Base-by-base conservation (phyloP, 2,329 filamentous ascomycete genomes). In the Sporothrix curviconia region DNA sequence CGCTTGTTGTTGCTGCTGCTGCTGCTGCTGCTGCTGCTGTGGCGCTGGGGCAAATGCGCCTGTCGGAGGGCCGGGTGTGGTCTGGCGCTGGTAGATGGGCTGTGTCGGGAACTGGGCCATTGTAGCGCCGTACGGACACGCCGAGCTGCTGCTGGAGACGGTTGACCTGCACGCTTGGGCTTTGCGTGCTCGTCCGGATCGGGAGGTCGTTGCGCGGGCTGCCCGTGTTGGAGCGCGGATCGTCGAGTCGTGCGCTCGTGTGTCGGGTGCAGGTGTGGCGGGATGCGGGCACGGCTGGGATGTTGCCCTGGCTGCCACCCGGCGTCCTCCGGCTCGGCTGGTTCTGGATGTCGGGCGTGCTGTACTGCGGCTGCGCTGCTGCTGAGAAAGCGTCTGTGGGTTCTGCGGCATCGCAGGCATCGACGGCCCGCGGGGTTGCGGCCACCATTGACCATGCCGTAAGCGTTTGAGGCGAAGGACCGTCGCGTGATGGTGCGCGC, bases 281-380 rank as follows among this genome's bases (percentile, higher is more conserved):
- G 88, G 53, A 92, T 91, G 6, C 88, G 7, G 88, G 88, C 12
- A 92, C 87, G 11, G 82, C 83, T 5, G 88, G 88, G 6, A 90
- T 69, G 59, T 74, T 69, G 64, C 70, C 76, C 72, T 71, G 76
- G 69, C 75, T 79, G 69, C 71, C 77, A 71, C 82, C 81, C 62
- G 78, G 75, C 55, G 76, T 71, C 67, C 83, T 77, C 62, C 84
- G 78, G 50, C 79, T 79, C 62, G 81, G 79, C 55, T 85, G 81
- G 55, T 81, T 85, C 63, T 95, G 90, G 65, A 96, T 96, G 69
- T 97, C 92, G 7, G 94, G 92, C 62, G 92, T 96, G 74, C 92
- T 97, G 67, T 95, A 95, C 92, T 96, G 62, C 94, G 83, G 73
- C 89, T 86, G 63, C 91, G 82, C 67, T 87, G 85, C 68, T 90